These are phyloP conservation scores for Eucalyptus cloeziana DNA, from an alignment of 345 rosid genomes.

Conservation along the genomic window DNA sequence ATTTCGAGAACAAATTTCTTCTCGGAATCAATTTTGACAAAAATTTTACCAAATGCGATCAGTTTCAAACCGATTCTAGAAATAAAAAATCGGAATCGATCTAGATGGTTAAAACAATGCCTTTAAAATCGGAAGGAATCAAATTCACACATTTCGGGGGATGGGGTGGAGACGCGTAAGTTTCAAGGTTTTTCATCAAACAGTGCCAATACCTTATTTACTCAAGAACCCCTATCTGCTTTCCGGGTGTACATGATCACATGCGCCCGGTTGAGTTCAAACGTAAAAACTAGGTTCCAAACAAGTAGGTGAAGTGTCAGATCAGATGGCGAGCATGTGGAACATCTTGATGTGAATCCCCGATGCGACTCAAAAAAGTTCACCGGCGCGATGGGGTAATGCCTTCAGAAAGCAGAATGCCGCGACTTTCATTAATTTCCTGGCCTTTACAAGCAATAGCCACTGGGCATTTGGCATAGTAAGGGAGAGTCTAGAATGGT, in stretches of 20 bases:
- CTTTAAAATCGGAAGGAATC: too few relatives aligned
- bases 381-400: neutral
- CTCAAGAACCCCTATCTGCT: neutral
- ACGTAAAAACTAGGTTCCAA: neutral
- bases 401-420: neutral
- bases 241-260: neutral
- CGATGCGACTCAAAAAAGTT: neutral
- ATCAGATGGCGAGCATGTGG: neutral
- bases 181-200: too few relatives aligned
- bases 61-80: too few relatives aligned
- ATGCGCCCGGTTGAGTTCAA: too few relatives aligned
- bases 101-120: too few relatives aligned
- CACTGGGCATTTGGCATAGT: neutral
- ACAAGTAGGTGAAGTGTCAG: neutral
- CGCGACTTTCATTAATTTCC: neutral
- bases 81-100: too few relatives aligned
- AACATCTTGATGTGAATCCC: neutral
- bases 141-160: too few relatives aligned
- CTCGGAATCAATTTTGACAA: too few relatives aligned
- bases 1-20: too few relatives aligned
- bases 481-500: neutral
- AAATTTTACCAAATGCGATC: too few relatives aligned
- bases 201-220: too few relatives aligned
- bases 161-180: too few relatives aligned
- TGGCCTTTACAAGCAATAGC: neutral